Evolutionary conservation across 2,329 filamentous ascomycete species (phyloP), one percentile per base, ranked within the genome.

Genomic region (Fusarium protoensiforme): DNA sequence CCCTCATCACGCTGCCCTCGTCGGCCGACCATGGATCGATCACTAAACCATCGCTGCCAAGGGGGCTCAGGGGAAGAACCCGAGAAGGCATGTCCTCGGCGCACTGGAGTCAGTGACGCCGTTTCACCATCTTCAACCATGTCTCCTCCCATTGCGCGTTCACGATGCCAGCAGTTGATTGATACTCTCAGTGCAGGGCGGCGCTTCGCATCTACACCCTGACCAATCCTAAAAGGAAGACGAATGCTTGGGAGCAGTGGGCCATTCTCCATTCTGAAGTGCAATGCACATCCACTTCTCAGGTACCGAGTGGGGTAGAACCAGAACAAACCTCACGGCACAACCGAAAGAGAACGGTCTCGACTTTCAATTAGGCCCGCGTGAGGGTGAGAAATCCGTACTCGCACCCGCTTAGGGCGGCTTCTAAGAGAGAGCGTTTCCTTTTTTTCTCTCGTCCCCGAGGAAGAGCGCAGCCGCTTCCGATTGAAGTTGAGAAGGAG

Each of bases 271-370:
- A 61, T 72, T 67, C 71, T 67, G 41, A 61, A 58, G 58, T 58
- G 54, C 38, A 54, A 56, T 56, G 41, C 31, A 68, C 68, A 62
- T 69, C 76, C 75, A 76, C 73, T 71, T 71, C 73, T 78, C 75
- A 77, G 76, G 73, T 76, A 76, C 74, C 54, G 63, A 59, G 75
- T 76, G 75, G 75, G 65, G 76, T 72, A 64, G 24, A 67, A 54
- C 67, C 66, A 74, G 38, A 70, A 69, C 62, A 68, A 77, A 68
- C 62, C 61, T 70, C 67, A 76, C 76, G 76, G 76, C 69, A 75
- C 64, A 58, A 63, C 76, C 76, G 76, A 78, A 78, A 72, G 67
- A 77, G 76, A 78, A 76, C 74, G 74, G 76, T 78, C 76, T 78
- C 76, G 76, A 76, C 70, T 75, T 67, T 39, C 36, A 68, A 64